Evolutionary conservation across 768 basidiomycete species (phyloP).

Genomic region (Macrolepiota fuliginosa): DNA sequence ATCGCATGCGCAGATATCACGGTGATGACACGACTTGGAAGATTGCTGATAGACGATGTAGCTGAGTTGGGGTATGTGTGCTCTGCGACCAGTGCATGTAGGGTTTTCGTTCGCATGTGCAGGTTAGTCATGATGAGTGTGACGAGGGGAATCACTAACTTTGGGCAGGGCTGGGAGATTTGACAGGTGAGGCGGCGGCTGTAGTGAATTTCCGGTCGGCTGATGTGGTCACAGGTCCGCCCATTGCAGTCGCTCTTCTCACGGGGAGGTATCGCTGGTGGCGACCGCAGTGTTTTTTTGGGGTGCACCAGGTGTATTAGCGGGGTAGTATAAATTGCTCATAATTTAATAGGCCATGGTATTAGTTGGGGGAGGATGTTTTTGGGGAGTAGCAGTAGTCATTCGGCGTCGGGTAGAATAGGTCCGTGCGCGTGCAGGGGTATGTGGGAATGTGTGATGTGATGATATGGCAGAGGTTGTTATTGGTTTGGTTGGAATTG

Average conservation of each 20-base stretch:
- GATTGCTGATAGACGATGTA: constrained; percentile 9
- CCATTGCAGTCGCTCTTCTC: constrained; percentile 16
- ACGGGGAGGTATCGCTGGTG: constrained; percentile 14
- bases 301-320: constrained; percentile 4
- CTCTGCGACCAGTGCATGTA: too few relatives aligned
- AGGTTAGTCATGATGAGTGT: constrained; percentile 11
- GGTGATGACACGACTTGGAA: constrained; percentile 3
- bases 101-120: constrained; percentile 18
- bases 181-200: constrained; percentile 8
- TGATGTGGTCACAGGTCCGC: constrained; percentile 13
- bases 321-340: background rate
- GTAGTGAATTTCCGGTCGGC: background rate
- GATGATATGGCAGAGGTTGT: constrained; percentile 14
- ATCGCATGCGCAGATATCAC: background rate
- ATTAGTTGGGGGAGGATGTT: background rate
- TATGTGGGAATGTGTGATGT: constrained; percentile 17
- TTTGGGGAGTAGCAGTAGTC: background rate
- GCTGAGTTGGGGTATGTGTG: constrained; percentile 17
- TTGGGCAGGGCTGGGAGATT: constrained; percentile 13
- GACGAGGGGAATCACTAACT: background rate
- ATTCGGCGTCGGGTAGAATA: background rate
- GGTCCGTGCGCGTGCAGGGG: constrained; percentile 26
- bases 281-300: constrained; percentile 13
- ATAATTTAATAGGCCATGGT: background rate
- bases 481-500: constrained; percentile 24